A percentile compares a stretch with the other conserved stretches of the same genome.
Evolutionary conservation across 2,329 filamentous ascomycete species (phyloP).

Genomic region (Fusarium aywerte): DNA sequence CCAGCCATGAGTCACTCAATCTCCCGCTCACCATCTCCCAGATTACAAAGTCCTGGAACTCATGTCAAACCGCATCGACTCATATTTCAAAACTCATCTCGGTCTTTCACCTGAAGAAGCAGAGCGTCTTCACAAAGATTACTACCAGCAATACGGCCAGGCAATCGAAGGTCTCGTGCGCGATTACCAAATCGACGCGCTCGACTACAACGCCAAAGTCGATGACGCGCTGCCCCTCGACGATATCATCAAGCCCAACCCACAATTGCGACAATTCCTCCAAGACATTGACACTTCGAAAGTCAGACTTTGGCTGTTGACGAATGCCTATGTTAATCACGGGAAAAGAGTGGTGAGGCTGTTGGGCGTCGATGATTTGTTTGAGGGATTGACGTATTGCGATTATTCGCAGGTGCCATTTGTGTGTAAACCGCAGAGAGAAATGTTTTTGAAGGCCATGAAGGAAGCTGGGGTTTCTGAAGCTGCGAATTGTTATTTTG

Average conservation of each 20-base stretch:
- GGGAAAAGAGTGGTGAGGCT: conserved; percentile 82
- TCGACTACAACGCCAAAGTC: conserved; percentile 94
- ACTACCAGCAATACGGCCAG: conserved; percentile 96
- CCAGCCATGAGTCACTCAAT: not conserved
- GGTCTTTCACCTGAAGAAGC: conserved; percentile 80
- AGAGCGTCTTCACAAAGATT: conserved; percentile 84
- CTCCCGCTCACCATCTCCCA: conserved; percentile 43
- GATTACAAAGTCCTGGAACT: conserved; percentile 83
- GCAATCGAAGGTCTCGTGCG: conserved; percentile 94
- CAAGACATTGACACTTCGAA: conserved; percentile 84
- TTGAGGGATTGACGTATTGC: conserved; percentile 95
- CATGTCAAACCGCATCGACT: conserved; percentile 84
- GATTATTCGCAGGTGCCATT: conserved; percentile 81
- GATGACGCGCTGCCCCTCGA: conserved; percentile 96
- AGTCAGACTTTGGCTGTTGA: conserved; percentile 91
- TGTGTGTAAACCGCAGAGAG: conserved; percentile 84
- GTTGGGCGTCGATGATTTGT: conserved; percentile 84
- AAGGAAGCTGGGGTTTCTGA: conserved; percentile 75
- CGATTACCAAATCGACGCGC: conserved; percentile 92
- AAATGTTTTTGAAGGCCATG: conserved; percentile 92
- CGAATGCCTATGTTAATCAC: conserved; percentile 94
- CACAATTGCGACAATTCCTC: conserved; percentile 77
- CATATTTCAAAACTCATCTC: conserved; percentile 74
- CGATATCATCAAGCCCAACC: conserved; percentile 81
- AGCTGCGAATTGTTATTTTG: conserved; percentile 82